Percentiles rank a stretch among this genome's conserved stretches.
Evolutionary conservation across 768 basidiomycete genomes (phyloP).

Genomic region (Pulveroboletus frians): DNA sequence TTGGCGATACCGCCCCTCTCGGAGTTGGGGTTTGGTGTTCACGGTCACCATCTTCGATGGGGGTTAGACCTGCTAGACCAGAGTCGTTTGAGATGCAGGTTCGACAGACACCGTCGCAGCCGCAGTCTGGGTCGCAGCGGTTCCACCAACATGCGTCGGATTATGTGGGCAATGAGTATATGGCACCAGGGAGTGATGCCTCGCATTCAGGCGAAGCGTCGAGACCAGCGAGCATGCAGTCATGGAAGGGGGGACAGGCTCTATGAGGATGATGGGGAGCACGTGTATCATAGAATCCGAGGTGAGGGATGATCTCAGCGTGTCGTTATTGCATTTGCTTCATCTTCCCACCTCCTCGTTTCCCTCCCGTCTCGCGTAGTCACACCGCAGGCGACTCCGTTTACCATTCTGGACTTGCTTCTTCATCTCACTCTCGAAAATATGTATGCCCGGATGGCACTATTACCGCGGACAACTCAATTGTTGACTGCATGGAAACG

Average conservation of each 20-base stretch:
- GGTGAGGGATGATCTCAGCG: constrained; percentile 7
- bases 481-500: too few relatives aligned
- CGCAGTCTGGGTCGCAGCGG: constrained; percentile 8
- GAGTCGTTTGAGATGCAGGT: constrained; percentile 39
- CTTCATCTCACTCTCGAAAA: neutral
- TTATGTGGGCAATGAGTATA: neutral
- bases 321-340: constrained; percentile 24
- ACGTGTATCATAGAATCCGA: constrained; percentile 17
- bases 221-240: constrained; percentile 10
- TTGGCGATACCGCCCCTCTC: constrained; percentile 5
- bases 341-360: neutral
- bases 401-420: neutral
- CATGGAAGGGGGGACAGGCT: constrained; percentile 20
- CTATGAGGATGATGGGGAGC: constrained; percentile 8
- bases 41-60: constrained; percentile 1
- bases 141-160: neutral
- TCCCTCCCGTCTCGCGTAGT: neutral
- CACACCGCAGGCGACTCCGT: neutral
- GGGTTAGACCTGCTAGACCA: neutral
- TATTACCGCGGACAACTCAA: neutral
- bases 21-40: neutral
- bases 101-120: constrained; percentile 19
- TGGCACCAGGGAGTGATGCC: neutral
- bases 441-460: neutral
- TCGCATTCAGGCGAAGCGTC: neutral